Evolutionary conservation across 2,329 filamentous ascomycete species (phyloP).

Genomic region (Paraphaeosphaeria sporulosa): DNA sequence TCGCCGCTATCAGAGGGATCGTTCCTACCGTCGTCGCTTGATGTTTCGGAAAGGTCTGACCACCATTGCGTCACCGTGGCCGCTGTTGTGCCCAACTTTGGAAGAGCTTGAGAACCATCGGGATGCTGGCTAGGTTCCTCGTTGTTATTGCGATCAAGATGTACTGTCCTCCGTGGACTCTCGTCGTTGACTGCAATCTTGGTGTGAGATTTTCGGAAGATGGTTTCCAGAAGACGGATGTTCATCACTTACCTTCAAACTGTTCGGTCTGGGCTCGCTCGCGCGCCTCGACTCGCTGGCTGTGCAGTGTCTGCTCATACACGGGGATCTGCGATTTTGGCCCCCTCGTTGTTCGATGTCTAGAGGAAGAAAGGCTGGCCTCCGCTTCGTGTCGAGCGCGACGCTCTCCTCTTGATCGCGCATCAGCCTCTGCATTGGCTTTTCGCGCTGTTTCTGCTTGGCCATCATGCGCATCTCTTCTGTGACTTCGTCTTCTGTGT

Average conservation of each 20-base stretch:
- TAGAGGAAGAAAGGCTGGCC: not conserved
- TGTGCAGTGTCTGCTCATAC: slow-evolving; percentile 3
- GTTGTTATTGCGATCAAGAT: not conserved
- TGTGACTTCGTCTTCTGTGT: not conserved
- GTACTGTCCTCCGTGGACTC: too few relatives aligned
- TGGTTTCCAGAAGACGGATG: not conserved
- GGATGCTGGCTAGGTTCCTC: not conserved
- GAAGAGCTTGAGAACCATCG: too few relatives aligned
- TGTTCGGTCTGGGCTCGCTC: not conserved
- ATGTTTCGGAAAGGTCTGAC: slow-evolving; percentile 2
- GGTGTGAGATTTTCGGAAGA: not conserved
- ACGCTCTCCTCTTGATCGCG: not conserved
- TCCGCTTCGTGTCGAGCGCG: not conserved
- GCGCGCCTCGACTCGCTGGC: slow-evolving; percentile 5
- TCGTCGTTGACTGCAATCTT: not conserved
- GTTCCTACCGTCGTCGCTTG: not conserved
- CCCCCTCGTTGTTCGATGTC: not conserved
- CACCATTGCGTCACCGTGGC: not conserved
- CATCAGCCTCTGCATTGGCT: not conserved
- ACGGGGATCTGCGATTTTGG: not conserved
- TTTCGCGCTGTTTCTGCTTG: not conserved
- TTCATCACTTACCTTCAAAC: not conserved
- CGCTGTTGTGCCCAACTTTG: not conserved
- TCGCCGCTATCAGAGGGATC: not conserved
- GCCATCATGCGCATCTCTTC: not conserved